phyloP scores from a whole-genome alignment of 805 yeast genomes.

The Yamadazyma endophytica region DNA sequence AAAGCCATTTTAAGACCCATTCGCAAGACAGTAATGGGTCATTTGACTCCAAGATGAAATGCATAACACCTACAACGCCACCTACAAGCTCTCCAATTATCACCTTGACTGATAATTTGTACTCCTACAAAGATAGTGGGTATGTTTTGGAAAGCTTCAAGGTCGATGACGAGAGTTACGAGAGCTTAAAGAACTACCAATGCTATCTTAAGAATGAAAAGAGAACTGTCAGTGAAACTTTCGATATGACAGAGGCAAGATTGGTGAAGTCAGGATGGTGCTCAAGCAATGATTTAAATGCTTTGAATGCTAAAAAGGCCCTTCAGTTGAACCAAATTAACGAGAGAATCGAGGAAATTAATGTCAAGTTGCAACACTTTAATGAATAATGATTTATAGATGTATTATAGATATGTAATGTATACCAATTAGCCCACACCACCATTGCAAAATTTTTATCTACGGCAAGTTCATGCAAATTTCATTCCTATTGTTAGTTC shows the following conservation, averaged over 20 bases:
- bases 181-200: conserved; percentile 22
- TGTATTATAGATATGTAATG: neutral
- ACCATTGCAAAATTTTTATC: neutral
- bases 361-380: conserved; percentile 24
- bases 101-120: conserved; percentile 33
- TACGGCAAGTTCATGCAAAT: neutral
- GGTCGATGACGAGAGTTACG: conserved; percentile 4
- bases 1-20: conserved; percentile 11
- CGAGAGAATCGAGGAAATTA: conserved; percentile 32
- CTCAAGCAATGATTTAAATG: conserved; percentile 36
- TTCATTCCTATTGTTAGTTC: neutral
- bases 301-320: conserved; percentile 35
- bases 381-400: conserved; percentile 5
- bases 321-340: conserved; percentile 34
- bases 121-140: conserved; percentile 22
- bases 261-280: conserved; percentile 40
- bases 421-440: neutral
- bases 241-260: conserved; percentile 26
- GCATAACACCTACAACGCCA: conserved; percentile 26
- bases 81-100: conserved; percentile 35
- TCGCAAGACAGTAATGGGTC: conserved; percentile 11
- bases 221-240: conserved; percentile 28
- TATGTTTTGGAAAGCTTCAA: conserved; percentile 23
- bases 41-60: conserved; percentile 10
- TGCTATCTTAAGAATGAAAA: conserved; percentile 30